phyloP scores from a whole-genome alignment of 2,329 filamentous ascomycete genomes.

The Colletotrichum lupini region DNA sequence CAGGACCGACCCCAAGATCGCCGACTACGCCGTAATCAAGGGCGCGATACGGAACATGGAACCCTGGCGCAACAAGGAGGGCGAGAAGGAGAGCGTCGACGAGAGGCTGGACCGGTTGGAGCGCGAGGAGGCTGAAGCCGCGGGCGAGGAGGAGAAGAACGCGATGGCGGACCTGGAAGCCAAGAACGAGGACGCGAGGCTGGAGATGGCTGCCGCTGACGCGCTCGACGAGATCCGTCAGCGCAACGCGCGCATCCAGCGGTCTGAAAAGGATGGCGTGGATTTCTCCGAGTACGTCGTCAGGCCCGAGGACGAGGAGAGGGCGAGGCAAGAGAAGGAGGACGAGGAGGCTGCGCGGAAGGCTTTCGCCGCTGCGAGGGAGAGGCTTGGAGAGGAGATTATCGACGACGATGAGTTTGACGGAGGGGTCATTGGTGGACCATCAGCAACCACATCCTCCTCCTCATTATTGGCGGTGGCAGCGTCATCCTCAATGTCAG shows the following conservation, averaged over 20 bases:
- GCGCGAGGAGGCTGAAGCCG: constrained; percentile 73
- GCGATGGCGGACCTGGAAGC: constrained; percentile 96
- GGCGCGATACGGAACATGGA: constrained; percentile 95
- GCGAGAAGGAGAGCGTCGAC: constrained; percentile 84
- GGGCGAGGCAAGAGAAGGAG: constrained; percentile 77
- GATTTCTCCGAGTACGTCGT: constrained; percentile 67
- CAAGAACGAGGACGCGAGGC: constrained; percentile 91
- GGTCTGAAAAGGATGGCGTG: constrained; percentile 75
- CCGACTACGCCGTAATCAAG: constrained; percentile 84
- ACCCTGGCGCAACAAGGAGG: constrained; percentile 77
- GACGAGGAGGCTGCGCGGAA: constrained; percentile 83
- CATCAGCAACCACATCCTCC: constrained; percentile 13
- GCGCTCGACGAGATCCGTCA: constrained; percentile 94
- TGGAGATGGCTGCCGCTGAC: constrained; percentile 97
- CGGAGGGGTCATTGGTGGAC: background rate
- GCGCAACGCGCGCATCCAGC: constrained; percentile 87
- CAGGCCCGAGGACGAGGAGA: constrained; percentile 67
- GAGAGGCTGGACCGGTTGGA: constrained; percentile 87
- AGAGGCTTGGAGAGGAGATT: constrained; percentile 64
- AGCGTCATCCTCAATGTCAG: constrained; percentile 31
- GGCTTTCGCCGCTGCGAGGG: constrained; percentile 77
- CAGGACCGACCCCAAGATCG: constrained; percentile 93
- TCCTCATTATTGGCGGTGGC: constrained; percentile 26
- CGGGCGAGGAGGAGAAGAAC: constrained; percentile 77
- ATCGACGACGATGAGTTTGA: constrained; percentile 42